phyloP scores from a whole-genome alignment of 1,284 basidiomycete species.

The Coniophora puteana region DNA sequence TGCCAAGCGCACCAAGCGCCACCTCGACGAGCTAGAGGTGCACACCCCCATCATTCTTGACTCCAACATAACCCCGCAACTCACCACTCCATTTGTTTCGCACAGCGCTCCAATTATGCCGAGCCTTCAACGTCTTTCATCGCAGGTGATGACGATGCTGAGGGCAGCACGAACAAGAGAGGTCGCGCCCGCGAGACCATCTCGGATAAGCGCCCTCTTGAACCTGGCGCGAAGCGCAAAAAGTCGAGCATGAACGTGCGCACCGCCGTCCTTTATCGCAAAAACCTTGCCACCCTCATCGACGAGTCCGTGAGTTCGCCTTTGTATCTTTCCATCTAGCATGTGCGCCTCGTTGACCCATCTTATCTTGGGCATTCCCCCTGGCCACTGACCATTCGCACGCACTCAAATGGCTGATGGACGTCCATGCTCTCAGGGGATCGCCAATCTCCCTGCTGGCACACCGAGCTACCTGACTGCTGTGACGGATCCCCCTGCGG shows the following conservation, averaged over 20 bases:
- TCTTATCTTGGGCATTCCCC: background rate
- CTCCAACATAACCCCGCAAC: background rate
- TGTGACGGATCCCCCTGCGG: conserved; percentile 39
- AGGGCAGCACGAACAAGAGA: conserved; percentile 42
- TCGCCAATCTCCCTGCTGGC: conserved; percentile 47
- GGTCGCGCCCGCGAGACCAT: conserved; percentile 68
- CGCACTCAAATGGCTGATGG: conserved; percentile 5
- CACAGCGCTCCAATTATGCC: conserved; percentile 73
- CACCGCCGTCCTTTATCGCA: conserved; percentile 74
- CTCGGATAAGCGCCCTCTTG: conserved; percentile 63
- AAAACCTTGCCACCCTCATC: conserved; percentile 64
- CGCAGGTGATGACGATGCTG: conserved; percentile 31
- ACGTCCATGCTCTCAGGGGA: conserved; percentile 40
- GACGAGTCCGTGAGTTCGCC: conserved; percentile 68
- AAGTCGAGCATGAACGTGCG: conserved; percentile 79
- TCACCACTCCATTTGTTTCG: conserved; percentile 10
- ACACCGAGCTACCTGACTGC: conserved; percentile 60
- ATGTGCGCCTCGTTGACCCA: too few species aligned
- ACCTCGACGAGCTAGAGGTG: conserved; percentile 81
- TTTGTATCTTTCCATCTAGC: background rate
- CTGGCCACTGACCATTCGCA: too few species aligned
- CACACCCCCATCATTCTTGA: conserved; percentile 6
- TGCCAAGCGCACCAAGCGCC: conserved; percentile 68
- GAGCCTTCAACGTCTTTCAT: conserved; percentile 48
- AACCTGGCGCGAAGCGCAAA: conserved; percentile 58